phyloP scores from a whole-genome alignment of 2,329 filamentous ascomycete species.

The Diaporthe batatas region DNA sequence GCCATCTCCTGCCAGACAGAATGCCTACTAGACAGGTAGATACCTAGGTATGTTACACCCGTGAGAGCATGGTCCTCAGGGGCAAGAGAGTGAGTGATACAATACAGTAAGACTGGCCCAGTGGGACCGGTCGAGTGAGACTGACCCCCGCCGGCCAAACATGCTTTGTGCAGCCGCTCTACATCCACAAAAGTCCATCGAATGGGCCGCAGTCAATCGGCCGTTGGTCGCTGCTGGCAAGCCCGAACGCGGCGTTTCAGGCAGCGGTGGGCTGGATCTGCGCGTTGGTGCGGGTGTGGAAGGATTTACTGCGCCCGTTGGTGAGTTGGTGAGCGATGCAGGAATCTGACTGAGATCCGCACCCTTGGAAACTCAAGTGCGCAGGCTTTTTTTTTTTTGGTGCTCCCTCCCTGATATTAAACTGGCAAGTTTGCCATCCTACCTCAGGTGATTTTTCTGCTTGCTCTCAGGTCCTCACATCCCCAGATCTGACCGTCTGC shows the following conservation, averaged over 20 bases:
- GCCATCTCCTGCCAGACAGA: not conserved
- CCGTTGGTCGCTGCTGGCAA: not conserved
- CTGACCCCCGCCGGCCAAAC: not conserved
- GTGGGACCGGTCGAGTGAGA: not conserved
- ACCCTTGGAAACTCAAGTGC: not conserved
- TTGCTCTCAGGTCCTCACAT: not conserved
- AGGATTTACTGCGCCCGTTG: constrained; percentile 22
- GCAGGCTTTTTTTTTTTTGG: not conserved
- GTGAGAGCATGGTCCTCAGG: not conserved
- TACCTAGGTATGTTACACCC: not conserved
- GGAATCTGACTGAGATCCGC: constrained; percentile 16
- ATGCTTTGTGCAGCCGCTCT: not conserved
- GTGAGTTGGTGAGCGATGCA: not conserved
- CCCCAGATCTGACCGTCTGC: not conserved
- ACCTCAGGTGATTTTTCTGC: too few species aligned
- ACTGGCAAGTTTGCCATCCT: not conserved
- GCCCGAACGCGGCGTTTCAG: not conserved
- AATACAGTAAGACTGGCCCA: constrained; percentile 1
- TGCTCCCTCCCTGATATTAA: not conserved
- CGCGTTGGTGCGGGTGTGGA: constrained; percentile 4
- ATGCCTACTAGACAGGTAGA: too few species aligned
- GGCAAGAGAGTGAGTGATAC: not conserved
- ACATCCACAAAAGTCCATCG: too few species aligned
- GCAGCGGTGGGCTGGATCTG: not conserved
- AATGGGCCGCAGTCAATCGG: not conserved